Conservation (phyloP, 768 basidiomycete genomes). For the Lactarius evosmus region DNA sequence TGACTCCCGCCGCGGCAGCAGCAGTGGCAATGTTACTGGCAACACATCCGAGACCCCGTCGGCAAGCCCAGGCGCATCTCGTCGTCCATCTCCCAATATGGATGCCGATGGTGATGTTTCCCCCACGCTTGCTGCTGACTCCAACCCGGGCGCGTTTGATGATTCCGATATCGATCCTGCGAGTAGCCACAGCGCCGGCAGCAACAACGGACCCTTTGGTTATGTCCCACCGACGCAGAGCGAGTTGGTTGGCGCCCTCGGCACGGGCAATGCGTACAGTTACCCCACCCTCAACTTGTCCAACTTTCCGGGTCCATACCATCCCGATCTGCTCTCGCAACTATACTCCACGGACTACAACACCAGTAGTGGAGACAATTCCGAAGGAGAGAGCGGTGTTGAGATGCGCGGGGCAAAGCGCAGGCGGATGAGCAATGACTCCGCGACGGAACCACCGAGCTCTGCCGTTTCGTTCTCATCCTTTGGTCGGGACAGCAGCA, state of each 20-base stretch:
- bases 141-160: constrained; percentile 34
- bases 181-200: constrained; percentile 47
- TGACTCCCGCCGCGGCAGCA: constrained; percentile 60
- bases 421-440: constrained; percentile 63
- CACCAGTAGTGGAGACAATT: constrained; percentile 47
- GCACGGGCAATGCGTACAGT: constrained; percentile 33
- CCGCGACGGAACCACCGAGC: constrained; percentile 50
- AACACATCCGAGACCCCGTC: constrained; percentile 66
- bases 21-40: constrained; percentile 28
- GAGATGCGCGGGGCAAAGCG: constrained; percentile 56
- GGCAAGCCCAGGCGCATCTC: constrained; percentile 69
- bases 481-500: constrained; percentile 42
- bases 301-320: constrained; percentile 66
- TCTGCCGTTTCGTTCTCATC: constrained; percentile 63
- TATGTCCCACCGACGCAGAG: constrained; percentile 41
- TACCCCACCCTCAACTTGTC: constrained; percentile 41
- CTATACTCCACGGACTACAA: constrained; percentile 53
- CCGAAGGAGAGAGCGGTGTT: constrained; percentile 40
- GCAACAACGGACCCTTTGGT: constrained; percentile 34
- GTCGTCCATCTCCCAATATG: constrained; percentile 62
- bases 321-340: constrained; percentile 66
- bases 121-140: constrained; percentile 68
- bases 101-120: constrained; percentile 44
- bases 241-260: constrained; percentile 50
- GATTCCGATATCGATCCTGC: constrained; percentile 30